phyloP scores from a whole-genome alignment of 768 basidiomycete species.

The Boletus patriciae region DNA sequence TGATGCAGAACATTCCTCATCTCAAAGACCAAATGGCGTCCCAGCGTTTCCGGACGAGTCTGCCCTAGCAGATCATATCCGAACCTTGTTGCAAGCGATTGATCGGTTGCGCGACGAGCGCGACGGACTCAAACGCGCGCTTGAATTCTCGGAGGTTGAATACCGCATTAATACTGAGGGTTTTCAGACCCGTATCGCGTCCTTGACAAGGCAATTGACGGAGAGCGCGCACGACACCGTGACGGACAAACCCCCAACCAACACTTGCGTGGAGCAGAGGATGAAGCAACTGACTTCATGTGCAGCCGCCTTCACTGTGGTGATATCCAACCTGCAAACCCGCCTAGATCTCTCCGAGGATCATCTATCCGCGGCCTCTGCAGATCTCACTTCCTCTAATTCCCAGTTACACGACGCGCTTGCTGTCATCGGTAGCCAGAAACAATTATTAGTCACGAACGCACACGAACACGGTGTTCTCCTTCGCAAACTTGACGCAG shows the following conservation, averaged over 20 bases:
- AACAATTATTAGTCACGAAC: conserved; percentile 11
- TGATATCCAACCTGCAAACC: conserved; percentile 40
- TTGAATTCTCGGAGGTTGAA: conserved; percentile 70
- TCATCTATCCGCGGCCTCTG: conserved; percentile 7
- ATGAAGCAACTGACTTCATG: conserved; percentile 36
- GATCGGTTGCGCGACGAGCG: conserved; percentile 69
- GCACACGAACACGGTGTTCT: conserved; percentile 26
- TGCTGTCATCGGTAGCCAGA: conserved; percentile 21
- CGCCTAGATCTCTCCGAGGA: conserved; percentile 25
- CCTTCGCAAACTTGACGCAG: conserved; percentile 35
- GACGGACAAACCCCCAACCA: background rate
- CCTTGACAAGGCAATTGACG: conserved; percentile 26
- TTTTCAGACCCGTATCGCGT: conserved; percentile 50
- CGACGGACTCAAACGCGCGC: conserved; percentile 57
- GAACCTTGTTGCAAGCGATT: conserved; percentile 58
- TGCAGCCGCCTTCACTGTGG: conserved; percentile 38
- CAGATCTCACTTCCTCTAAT: conserved; percentile 17
- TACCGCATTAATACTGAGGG: conserved; percentile 62
- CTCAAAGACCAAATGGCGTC: background rate
- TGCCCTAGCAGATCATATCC: conserved; percentile 42
- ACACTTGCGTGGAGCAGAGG: conserved; percentile 9
- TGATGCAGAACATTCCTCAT: background rate
- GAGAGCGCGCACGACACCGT: conserved; percentile 21
- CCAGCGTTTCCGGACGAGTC: conserved; percentile 19
- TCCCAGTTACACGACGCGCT: conserved; percentile 17